These are phyloP conservation scores for Apiospora marii DNA, from an alignment of 2,329 filamentous ascomycete species.

Conservation along the genomic window DNA sequence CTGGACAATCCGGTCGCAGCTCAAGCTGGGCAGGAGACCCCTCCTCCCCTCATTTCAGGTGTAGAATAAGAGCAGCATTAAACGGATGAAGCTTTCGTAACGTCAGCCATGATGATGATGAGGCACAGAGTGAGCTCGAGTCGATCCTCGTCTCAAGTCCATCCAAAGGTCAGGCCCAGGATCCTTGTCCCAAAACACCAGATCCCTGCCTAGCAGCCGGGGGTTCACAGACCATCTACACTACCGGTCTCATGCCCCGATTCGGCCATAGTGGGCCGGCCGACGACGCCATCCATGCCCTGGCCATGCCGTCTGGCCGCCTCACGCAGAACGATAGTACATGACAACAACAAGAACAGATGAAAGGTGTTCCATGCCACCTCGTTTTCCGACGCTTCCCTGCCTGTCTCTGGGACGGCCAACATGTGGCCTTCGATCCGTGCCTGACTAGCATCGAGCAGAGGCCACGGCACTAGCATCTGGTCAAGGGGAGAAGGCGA, in stretches of 20 bases:
- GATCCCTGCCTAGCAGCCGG: constrained; percentile 34
- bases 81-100: constrained; percentile 45
- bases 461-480: constrained; percentile 4
- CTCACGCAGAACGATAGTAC: constrained; percentile 24
- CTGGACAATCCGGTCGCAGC: constrained; percentile 57
- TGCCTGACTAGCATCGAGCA: constrained; percentile 17
- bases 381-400: neutral
- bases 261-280: constrained; percentile 43
- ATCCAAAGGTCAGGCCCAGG: constrained; percentile 41
- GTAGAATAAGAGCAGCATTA: constrained; percentile 33
- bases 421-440: neutral
- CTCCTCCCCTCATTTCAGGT: constrained; percentile 21
- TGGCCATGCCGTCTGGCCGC: constrained; percentile 25
- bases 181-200: constrained; percentile 45
- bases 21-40: constrained; percentile 42
- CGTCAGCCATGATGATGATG: constrained; percentile 45
- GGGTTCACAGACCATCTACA: constrained; percentile 40
- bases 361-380: constrained; percentile 12
- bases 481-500: constrained; percentile 1
- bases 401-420: neutral
- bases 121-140: constrained; percentile 44
- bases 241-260: constrained; percentile 41
- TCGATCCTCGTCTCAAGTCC: constrained; percentile 55
- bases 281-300: constrained; percentile 36
- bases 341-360: constrained; percentile 30